Evolutionary conservation across 1,284 basidiomycete species (phyloP).

Genomic region (Polyporus tsugae): DNA sequence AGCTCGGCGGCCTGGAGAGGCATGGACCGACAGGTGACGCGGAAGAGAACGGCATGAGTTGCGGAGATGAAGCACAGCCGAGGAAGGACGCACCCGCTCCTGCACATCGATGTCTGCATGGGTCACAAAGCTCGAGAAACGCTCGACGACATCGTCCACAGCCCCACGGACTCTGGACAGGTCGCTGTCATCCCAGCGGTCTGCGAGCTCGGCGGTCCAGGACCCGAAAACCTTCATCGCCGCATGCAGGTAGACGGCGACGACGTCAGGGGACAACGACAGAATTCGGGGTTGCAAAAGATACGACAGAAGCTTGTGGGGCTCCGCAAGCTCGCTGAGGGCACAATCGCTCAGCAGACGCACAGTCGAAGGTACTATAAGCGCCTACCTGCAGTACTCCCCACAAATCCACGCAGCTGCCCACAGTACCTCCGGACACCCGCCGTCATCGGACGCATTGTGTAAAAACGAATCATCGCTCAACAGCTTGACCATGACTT

Average conservation of each 20-base stretch:
- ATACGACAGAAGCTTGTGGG: constrained; percentile 73
- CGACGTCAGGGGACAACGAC: constrained; percentile 65
- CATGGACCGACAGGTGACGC: constrained; percentile 3
- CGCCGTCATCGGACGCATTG: constrained; percentile 65
- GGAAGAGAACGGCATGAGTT: neutral
- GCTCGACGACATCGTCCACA: constrained; percentile 66
- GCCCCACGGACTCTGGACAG: constrained; percentile 66
- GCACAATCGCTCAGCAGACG: constrained; percentile 1
- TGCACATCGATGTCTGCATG: constrained; percentile 87
- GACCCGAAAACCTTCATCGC: constrained; percentile 88
- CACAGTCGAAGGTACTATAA: constrained; percentile 7
- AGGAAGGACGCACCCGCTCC: constrained; percentile 74
- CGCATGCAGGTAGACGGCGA: constrained; percentile 84
- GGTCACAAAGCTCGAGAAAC: constrained; percentile 62
- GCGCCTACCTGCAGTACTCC: constrained; percentile 84
- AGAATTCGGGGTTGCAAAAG: constrained; percentile 68
- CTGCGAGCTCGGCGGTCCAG: constrained; percentile 81
- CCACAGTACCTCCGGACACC: constrained; percentile 85
- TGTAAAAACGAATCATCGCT: constrained; percentile 78
- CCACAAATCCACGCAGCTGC: constrained; percentile 97
- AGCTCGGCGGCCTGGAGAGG: constrained; percentile 77
- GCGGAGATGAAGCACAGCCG: constrained; percentile 8
- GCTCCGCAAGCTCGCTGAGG: constrained; percentile 71
- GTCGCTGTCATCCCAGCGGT: constrained; percentile 78
- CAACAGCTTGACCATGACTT: constrained; percentile 82